A percentile compares a stretch with the other conserved stretches of the same genome.
phyloP scores from a whole-genome alignment of 2,329 filamentous ascomycete species.

The Zarea fungicola region DNA sequence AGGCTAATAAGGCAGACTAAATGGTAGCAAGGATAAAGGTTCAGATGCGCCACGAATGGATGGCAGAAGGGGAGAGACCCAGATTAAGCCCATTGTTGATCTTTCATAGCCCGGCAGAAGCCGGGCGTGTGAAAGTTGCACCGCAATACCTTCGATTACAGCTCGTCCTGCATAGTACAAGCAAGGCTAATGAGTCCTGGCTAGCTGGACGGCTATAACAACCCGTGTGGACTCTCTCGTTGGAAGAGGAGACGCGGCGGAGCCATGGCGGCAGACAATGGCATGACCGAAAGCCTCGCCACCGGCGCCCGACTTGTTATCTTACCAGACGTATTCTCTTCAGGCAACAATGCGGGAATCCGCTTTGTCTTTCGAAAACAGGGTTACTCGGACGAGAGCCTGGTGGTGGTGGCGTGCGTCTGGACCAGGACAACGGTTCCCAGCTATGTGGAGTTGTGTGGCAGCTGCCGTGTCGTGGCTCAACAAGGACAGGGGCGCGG shows the following conservation, averaged over 20 bases:
- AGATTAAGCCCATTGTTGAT: neutral
- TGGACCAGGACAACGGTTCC: constrained; percentile 10
- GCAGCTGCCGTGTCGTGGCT: constrained; percentile 10
- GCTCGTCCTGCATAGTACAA: neutral
- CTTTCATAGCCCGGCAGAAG: neutral
- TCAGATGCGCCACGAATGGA: neutral
- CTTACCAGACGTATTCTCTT: no score
- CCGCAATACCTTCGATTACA: neutral
- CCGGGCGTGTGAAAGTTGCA: neutral
- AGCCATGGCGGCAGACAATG: neutral
- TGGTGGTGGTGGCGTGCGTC: neutral
- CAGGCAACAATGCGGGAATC: neutral
- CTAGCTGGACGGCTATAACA: neutral
- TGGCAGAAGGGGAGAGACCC: neutral
- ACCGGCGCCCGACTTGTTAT: no score
- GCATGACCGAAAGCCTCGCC: neutral
- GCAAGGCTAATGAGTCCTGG: neutral
- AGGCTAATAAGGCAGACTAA: neutral
- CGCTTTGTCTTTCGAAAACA: neutral
- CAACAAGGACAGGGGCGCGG: constrained; percentile 1
- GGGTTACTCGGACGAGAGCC: neutral
- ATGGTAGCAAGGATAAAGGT: neutral
- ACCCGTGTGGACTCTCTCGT: neutral
- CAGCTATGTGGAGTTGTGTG: constrained; percentile 5
- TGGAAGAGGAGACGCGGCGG: neutral